These are phyloP conservation scores for Exutisphaerella laricina DNA, from an alignment of 2,329 filamentous ascomycete species.

Conservation along the genomic window DNA sequence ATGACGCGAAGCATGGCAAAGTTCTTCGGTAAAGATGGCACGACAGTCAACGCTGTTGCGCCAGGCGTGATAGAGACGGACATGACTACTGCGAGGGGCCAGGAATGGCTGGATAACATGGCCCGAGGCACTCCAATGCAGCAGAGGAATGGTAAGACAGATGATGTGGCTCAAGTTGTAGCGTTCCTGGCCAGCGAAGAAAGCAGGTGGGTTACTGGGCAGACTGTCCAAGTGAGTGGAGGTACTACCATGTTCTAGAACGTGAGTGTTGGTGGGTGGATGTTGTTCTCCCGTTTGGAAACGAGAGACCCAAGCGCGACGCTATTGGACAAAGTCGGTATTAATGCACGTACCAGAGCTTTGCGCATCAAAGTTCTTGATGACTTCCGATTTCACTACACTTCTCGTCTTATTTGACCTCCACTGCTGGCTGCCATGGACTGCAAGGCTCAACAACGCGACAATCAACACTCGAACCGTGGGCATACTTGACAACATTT, in stretches of 20 bases:
- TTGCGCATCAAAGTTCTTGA: too few relatives aligned
- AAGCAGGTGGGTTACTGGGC: constrained; percentile 32
- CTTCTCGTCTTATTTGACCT: too few relatives aligned
- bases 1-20: constrained; percentile 54
- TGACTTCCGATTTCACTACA: too few relatives aligned
- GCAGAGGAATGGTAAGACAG: constrained; percentile 45
- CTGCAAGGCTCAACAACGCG: too few relatives aligned
- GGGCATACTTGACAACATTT: too few relatives aligned
- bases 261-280: not conserved
- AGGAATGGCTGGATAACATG: constrained; percentile 46
- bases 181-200: constrained; percentile 45
- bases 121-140: constrained; percentile 47
- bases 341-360: too few relatives aligned
- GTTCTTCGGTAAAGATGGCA: constrained; percentile 50
- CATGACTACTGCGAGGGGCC: constrained; percentile 40
- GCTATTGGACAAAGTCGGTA: too few relatives aligned
- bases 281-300: too few relatives aligned
- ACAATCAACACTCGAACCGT: too few relatives aligned
- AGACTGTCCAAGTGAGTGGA: constrained; percentile 51
- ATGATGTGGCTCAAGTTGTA: constrained; percentile 52
- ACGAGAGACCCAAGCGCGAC: too few relatives aligned
- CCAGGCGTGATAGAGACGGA: constrained; percentile 55
- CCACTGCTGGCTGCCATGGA: too few relatives aligned
- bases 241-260: constrained; percentile 27
- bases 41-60: constrained; percentile 55